Conservation (phyloP, 768 basidiomycete species). For the Favolaschia claudopus region DNA sequence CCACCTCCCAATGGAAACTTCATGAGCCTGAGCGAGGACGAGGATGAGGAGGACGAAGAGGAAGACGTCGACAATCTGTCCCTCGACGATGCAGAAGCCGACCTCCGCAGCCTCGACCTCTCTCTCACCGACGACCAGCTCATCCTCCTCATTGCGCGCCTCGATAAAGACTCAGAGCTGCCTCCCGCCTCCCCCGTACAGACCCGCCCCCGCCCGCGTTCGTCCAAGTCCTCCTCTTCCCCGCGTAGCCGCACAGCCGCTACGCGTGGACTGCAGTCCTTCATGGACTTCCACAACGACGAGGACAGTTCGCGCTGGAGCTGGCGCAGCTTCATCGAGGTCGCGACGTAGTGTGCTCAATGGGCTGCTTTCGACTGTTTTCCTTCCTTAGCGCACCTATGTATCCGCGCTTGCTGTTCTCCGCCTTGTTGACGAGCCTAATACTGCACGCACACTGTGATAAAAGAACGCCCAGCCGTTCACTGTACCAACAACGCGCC, state of each 20-base stretch:
- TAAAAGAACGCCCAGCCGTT: too few relatives aligned
- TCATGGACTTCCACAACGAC: constrained; percentile 55
- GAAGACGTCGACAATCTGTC: constrained; percentile 26
- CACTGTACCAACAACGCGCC: too few relatives aligned
- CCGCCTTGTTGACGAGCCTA: too few relatives aligned
- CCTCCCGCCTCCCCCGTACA: background rate
- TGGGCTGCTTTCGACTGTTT: too few relatives aligned
- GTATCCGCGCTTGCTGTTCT: too few relatives aligned
- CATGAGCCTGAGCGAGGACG: constrained; percentile 60
- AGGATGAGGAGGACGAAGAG: constrained; percentile 40
- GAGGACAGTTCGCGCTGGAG: constrained; percentile 45
- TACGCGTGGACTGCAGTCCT: constrained; percentile 53
- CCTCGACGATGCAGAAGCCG: too few relatives aligned
- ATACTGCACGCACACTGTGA: too few relatives aligned
- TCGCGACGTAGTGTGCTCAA: constrained; percentile 33
- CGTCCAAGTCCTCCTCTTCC: constrained; percentile 9
- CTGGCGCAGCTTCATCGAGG: constrained; percentile 60
- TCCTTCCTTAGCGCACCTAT: too few relatives aligned
- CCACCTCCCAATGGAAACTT: constrained; percentile 42
- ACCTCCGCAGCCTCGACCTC: too few relatives aligned
- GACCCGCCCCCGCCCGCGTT: background rate
- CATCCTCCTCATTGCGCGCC: constrained; percentile 21
- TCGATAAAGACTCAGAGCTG: constrained; percentile 21
- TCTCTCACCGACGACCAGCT: constrained; percentile 18
- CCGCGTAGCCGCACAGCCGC: constrained; percentile 47